Base-by-base conservation (phyloP, 257 asterid species). In the Solanum okadae region DNA sequence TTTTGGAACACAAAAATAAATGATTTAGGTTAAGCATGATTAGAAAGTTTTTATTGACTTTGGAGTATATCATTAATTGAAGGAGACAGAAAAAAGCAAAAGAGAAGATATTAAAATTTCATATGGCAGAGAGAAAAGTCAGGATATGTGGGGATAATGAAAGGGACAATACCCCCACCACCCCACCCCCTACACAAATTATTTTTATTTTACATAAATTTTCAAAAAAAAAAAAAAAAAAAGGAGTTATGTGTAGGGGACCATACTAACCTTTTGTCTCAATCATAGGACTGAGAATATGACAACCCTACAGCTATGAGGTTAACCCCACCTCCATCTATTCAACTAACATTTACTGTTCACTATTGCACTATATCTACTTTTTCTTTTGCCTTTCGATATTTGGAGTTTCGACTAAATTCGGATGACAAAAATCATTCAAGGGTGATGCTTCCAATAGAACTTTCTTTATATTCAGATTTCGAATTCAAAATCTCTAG, bases 281-380 rank as follows among this genome's bases (percentile, higher is more conserved):
- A 84, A 88, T 70, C 87, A 22, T 89, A 63, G 84, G 87, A 78
- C 83, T 76, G 70, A 71, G 81, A 78, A 83, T 67, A 52, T 88
- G 92, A 90, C 87, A 84, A 46, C 40, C 87, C 83, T 34, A 90
- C 89, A 90, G 85, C 89, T 73, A 52, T 86, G 88, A 88, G 38
- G 85, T 46, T 46, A 40, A 83, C 87, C 81, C 78, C 35, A 40
- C 84, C 46, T 8, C 84, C 29, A 4, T 5, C 14, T 29, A 10
- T 10, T 25, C 67, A 87, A 78, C 75, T 3, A 87, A 56, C 2
- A 78, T n/a, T 70, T 67, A 38, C 87, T 44, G 85, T 81, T 27
- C 42, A 46, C 68, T 81, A 10, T 73, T 85, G 16, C 79, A 38
- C 31, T 38, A 15, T 14, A 14, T 14, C 6, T 29, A 34, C 25